A percentile compares a stretch with the other conserved stretches of the same genome.
Evolutionary conservation across 139 green algal genomes (phyloP).

Genomic region (Pseudopediastrum boryanum): DNA sequence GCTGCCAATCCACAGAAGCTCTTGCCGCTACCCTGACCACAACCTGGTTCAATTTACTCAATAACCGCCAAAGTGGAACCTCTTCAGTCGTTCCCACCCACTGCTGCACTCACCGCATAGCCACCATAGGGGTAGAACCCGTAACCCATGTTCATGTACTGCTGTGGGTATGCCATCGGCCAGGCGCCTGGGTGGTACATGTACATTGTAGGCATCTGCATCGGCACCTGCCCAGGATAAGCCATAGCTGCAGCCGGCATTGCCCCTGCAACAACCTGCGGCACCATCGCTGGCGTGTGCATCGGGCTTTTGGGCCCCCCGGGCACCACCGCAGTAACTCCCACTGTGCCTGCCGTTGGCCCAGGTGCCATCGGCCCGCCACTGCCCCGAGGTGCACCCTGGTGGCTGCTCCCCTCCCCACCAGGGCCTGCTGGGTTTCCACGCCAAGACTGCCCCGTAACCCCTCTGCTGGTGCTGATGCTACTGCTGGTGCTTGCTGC

Average conservation of each 20-base stretch:
- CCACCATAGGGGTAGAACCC: background rate
- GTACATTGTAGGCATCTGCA: background rate
- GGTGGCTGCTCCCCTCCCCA: background rate
- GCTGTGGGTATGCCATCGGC: background rate
- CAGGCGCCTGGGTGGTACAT: background rate
- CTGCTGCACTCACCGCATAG: background rate
- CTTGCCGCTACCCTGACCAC: too few relatives aligned
- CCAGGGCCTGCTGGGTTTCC: background rate
- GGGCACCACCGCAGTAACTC: background rate
- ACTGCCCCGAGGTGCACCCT: background rate
- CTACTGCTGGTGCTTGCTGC: slow-evolving; percentile 5
- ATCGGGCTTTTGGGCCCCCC: background rate
- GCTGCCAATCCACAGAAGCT: too few relatives aligned
- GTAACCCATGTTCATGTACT: background rate
- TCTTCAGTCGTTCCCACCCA: background rate
- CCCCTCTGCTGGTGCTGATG: background rate
- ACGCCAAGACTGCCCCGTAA: background rate
- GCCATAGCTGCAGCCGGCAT: background rate
- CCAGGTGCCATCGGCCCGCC: background rate
- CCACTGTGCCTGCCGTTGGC: background rate
- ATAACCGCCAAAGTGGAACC: too few relatives aligned
- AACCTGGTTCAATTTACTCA: too few relatives aligned
- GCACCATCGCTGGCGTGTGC: too few relatives aligned
- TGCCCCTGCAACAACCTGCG: background rate
- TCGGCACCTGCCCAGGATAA: background rate